phyloP scores from a whole-genome alignment of 2,329 filamentous ascomycete genomes.

The Tympanopsis confertula region DNA sequence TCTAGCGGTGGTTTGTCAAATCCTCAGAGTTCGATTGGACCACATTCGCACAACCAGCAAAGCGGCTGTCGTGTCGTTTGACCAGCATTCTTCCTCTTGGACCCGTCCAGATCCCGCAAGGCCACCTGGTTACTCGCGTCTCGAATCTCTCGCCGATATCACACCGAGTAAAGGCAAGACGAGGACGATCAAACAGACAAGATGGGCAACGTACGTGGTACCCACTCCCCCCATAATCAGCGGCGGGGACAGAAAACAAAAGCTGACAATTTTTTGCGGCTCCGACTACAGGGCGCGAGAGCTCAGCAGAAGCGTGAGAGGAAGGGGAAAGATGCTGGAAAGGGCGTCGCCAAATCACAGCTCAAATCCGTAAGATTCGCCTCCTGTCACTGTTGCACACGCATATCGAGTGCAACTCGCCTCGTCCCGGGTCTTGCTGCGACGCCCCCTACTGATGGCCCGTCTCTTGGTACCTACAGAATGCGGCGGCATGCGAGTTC shows the following conservation, averaged over 20 bases:
- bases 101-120: too few species aligned
- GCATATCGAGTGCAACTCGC: slow-evolving; percentile 1
- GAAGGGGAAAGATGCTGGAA: neutral
- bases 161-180: too few species aligned
- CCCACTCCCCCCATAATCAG: neutral
- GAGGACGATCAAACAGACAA: neutral
- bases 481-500: slow-evolving; percentile 32
- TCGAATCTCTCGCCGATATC: too few species aligned
- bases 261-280: neutral
- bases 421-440: too few species aligned
- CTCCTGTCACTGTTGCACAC: neutral
- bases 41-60: too few species aligned
- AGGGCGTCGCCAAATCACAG: slow-evolving; percentile 15
- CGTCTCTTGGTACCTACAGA: slow-evolving; percentile 16
- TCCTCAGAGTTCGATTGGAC: too few species aligned
- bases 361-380: slow-evolving; percentile 16
- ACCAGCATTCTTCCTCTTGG: too few species aligned
- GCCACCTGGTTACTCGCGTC: too few species aligned
- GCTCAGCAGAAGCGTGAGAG: neutral
- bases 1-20: too few species aligned
- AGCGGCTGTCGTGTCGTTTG: too few species aligned
- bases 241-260: neutral
- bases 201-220: neutral
- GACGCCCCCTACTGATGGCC: slow-evolving; percentile 1
- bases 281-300: neutral